Conservation (phyloP, 2,329 filamentous ascomycete species). For the Botrytis squamosa region DNA sequence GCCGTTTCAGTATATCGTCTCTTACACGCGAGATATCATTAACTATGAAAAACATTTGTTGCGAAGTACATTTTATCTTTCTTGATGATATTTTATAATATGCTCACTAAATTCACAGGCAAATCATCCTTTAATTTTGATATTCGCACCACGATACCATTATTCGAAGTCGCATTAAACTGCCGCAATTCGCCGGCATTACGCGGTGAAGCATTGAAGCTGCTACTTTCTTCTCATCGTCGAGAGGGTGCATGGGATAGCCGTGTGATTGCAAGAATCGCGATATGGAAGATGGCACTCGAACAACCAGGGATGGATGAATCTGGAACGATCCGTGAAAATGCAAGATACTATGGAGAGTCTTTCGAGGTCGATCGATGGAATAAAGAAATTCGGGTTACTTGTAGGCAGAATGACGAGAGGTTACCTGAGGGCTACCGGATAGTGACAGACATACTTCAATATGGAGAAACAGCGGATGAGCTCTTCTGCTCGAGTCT, state of each 20-base stretch:
- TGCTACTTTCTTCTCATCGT: conserved; percentile 58
- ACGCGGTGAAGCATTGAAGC: conserved; percentile 59
- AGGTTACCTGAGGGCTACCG: neutral
- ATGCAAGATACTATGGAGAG: conserved; percentile 27
- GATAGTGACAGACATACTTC: conserved; percentile 1
- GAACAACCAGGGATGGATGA: conserved; percentile 29
- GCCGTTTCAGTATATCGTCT: conserved; percentile 13
- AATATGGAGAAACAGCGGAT: conserved; percentile 7
- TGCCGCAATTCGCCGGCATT: conserved; percentile 54
- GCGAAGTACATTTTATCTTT: neutral
- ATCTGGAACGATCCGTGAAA: conserved; percentile 28
- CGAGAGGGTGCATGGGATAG: conserved; percentile 66
- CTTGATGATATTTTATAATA: neutral
- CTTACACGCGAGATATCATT: conserved; percentile 14
- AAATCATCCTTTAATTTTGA: conserved; percentile 26
- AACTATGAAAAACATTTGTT: neutral
- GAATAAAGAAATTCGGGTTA: conserved; percentile 22
- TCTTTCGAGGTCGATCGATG: conserved; percentile 27
- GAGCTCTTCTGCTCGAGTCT: neutral
- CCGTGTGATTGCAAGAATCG: conserved; percentile 27
- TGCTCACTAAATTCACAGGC: neutral
- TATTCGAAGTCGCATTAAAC: conserved; percentile 64
- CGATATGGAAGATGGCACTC: conserved; percentile 32
- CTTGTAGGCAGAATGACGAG: conserved; percentile 24
- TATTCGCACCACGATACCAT: conserved; percentile 55